A percentile compares a stretch with the other conserved stretches of the same genome.
Evolutionary conservation across 2,329 filamentous ascomycete species (phyloP).

Genomic region (Fonsecaea erecta): DNA sequence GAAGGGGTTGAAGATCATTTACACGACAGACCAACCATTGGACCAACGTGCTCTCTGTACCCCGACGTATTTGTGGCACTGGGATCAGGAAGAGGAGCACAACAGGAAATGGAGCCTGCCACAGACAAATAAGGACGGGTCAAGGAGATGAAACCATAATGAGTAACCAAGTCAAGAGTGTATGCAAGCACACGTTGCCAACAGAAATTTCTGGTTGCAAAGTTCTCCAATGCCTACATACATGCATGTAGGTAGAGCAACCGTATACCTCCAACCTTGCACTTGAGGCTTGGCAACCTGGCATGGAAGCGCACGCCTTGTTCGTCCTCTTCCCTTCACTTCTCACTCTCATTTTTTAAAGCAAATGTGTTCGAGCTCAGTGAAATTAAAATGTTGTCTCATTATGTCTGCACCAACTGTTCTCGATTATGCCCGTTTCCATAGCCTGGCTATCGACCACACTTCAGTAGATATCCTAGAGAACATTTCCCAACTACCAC

Average conservation of each 20-base stretch:
- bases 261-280: background rate
- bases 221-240: background rate
- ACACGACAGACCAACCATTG: constrained; percentile 56
- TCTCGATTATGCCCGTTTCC: constrained; percentile 55
- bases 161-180: constrained; percentile 45
- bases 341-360: background rate
- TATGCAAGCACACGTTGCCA: background rate
- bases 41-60: constrained; percentile 61
- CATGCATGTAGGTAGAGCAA: background rate
- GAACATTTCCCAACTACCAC: constrained; percentile 23
- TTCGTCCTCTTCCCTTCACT: background rate
- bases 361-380: background rate
- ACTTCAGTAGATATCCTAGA: constrained; percentile 39
- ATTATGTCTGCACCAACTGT: constrained; percentile 44
- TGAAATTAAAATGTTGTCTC: background rate
- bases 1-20: constrained; percentile 64
- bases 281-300: background rate
- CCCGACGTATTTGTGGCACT: constrained; percentile 61
- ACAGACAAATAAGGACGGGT: constrained; percentile 61
- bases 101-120: constrained; percentile 54
- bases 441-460: constrained; percentile 50
- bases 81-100: constrained; percentile 63
- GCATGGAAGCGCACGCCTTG: background rate
- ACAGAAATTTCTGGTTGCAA: background rate
- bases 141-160: constrained; percentile 62